Evolutionary conservation across 1,284 basidiomycete genomes (phyloP), one percentile per base, ranked within the genome.

Genomic region (Ganoderma meredithae): DNA sequence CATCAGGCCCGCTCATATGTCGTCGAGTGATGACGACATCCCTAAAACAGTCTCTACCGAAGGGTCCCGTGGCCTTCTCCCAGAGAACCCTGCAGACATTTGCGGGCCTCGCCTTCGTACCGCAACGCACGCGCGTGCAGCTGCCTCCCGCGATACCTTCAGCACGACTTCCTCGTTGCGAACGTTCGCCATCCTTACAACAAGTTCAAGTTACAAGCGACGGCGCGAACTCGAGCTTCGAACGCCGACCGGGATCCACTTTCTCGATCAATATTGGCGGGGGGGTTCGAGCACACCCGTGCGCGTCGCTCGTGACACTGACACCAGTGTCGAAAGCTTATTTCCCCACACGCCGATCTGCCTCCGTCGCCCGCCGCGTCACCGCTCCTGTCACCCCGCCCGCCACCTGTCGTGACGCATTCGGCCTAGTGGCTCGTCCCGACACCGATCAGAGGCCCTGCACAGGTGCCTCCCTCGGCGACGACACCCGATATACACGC

Each of bases 331-430:
- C 36, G 36, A 55, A 55, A 55, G 52, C 52, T 55, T 55, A 55
- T 55, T 55, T 55, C 52, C 52, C 52, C 52, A 31, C 47, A 52
- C 25, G 10, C n/a, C 47, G 22, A 52, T 52, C 47, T 52, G 47
- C 52, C 52, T 55, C 52, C 52, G 27, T 31, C 25, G 25, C 49
- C 27, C 27, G 49, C 27, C 49, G 27, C 52, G 22, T 49, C 47
- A 49, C 47, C 47, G n/a, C n/a, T 19, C 43, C 43, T 39, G 43
- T 44, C 43, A 47, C 19, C 44, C 44, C 4, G n/a, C 22, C 22
- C 12, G 13, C 47, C 22, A 52, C 12, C 5, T 13, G 47, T 25
- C 22, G 25, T 10, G 36, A 39, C 36, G 36, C 36, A 39, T 39
- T 39, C 7, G 36, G 36, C 36, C 36, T 39, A 39, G 36, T 39